phyloP scores from a whole-genome alignment of 352 stramenopile species.

The Pythium biforme region DNA sequence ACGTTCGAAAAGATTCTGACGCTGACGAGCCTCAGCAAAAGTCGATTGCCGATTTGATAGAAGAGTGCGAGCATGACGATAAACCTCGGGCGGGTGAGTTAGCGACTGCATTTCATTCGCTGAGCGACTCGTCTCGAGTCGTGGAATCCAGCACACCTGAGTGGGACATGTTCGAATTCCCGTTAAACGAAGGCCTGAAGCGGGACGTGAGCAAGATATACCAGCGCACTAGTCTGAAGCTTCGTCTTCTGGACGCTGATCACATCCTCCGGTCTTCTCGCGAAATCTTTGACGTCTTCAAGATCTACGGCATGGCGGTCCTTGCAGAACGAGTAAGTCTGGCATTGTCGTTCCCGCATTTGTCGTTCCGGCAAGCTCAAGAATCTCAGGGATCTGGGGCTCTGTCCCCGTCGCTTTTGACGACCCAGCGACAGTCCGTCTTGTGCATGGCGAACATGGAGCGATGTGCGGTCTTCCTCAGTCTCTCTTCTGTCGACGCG shows the following conservation, averaged over 20 bases:
- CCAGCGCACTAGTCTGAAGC: not conserved
- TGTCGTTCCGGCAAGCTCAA: slow-evolving; percentile 1
- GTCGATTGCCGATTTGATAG: slow-evolving; percentile 36
- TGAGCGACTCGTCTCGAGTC: not conserved
- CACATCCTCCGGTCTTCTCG: slow-evolving; percentile 57
- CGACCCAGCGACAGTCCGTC: slow-evolving; percentile 48
- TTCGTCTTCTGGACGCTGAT: slow-evolving; percentile 9
- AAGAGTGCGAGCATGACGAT: slow-evolving; percentile 37
- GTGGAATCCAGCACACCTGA: not conserved
- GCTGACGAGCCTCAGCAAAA: slow-evolving; percentile 20
- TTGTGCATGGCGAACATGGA: slow-evolving; percentile 65
- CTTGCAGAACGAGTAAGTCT: slow-evolving; percentile 68
- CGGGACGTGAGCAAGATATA: not conserved
- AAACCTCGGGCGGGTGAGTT: not conserved
- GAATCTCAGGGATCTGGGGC: not conserved
- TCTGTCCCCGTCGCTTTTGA: slow-evolving; percentile 49
- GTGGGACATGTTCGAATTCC: not conserved
- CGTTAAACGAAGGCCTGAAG: not conserved
- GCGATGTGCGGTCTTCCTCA: slow-evolving; percentile 37
- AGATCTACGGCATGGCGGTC: slow-evolving; percentile 79
- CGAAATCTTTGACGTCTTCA: slow-evolving; percentile 82
- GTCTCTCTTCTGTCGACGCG: slow-evolving; percentile 26
- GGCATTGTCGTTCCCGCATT: slow-evolving; percentile 33
- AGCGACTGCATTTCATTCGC: slow-evolving; percentile 9
- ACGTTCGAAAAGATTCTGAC: slow-evolving; percentile 12